A percentile compares a stretch with the other conserved stretches of the same genome.
Conservation (phyloP, 2,329 filamentous ascomycete species). For the Sporothrix dimorphospora region DNA sequence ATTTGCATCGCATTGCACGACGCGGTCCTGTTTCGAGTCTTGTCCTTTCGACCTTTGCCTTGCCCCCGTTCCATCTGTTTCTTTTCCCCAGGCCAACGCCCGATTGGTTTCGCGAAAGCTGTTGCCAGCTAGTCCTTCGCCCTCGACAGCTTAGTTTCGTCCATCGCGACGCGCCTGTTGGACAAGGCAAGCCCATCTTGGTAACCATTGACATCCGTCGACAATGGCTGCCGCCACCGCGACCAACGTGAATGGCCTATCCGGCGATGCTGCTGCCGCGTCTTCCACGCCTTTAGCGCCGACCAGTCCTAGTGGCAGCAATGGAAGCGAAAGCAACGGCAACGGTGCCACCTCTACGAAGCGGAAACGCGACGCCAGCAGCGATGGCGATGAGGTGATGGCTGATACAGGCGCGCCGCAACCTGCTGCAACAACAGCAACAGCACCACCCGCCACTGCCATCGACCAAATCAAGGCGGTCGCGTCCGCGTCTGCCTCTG, state of each 20-base stretch:
- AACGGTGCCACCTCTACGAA: conserved; percentile 45
- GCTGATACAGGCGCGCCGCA: conserved; percentile 20
- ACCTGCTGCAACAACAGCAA: not conserved
- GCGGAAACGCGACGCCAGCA: conserved; percentile 61
- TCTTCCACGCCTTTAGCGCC: conserved; percentile 36
- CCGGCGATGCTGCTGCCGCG: conserved; percentile 37
- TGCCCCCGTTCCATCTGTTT: not conserved
- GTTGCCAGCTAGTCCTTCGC: not conserved
- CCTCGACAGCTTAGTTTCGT: not conserved
- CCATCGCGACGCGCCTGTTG: conserved; percentile 11
- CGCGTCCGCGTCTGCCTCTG: conserved; percentile 11
- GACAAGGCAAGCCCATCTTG: not conserved
- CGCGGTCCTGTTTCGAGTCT: not conserved
- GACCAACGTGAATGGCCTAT: conserved; percentile 40
- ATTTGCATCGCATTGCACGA: conserved; percentile 8
- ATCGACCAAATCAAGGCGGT: conserved; percentile 5
- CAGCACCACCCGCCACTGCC: not conserved
- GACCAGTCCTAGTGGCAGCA: conserved; percentile 26
- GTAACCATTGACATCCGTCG: not conserved
- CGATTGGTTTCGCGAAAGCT: not conserved
- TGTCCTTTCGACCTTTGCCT: not conserved
- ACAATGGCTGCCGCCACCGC: conserved; percentile 41
- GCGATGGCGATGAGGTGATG: conserved; percentile 40
- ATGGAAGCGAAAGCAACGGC: conserved; percentile 34
- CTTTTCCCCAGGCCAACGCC: not conserved